Evolutionary conservation across 441 rosid genomes (phyloP), one percentile per base, ranked within the genome.

Genomic region (Pelargonium australe): DNA sequence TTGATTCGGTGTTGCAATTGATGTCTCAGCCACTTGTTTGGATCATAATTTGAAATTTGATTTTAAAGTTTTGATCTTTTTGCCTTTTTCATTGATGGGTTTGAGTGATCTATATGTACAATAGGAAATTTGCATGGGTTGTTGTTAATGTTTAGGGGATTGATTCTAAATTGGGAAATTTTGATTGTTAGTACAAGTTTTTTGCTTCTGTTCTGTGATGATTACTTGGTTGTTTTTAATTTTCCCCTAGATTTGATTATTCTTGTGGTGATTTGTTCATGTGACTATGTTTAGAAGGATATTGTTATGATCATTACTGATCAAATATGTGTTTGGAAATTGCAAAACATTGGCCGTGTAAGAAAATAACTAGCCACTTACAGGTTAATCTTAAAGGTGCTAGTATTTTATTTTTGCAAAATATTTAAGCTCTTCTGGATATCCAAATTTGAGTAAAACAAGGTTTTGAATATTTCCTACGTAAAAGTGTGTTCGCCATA

Each of bases 151-250:
- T 55, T 55, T 55, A 20, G 17, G 23, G 20, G 19, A 16, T 57
- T 57, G 62, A 57, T 57, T 57, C 62, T 57, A 57, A 16, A 57
- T 14, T 57, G 62, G 62, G 28, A 57, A 57, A 57, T 57, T 17
- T 57, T 17, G 62, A 57, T 17, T 13, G 57, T 17, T 23, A 34
- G 9, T 57, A 9, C 9, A 57, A 57, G 62, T 25, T 5, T 16
- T 16, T 57, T 7, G 62, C 25, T 16, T 16, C 17, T 57, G 25
- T 57, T 57, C 19, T 57, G 37, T 57, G 62, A 57, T 57, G 62
- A 57, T 57, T 16, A 57, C 11, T 9, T 57, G 11, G 11, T 57
- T 17, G 62, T 17, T 55, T 17, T 3, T 6, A 5, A 4, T 57
- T 57, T 57, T 17, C 28, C 9, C 9, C 19, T 2, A 57, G 7